Evolutionary conservation across 1,284 basidiomycete species (phyloP).

Genomic region (Coniferiporia sulphurascens): DNA sequence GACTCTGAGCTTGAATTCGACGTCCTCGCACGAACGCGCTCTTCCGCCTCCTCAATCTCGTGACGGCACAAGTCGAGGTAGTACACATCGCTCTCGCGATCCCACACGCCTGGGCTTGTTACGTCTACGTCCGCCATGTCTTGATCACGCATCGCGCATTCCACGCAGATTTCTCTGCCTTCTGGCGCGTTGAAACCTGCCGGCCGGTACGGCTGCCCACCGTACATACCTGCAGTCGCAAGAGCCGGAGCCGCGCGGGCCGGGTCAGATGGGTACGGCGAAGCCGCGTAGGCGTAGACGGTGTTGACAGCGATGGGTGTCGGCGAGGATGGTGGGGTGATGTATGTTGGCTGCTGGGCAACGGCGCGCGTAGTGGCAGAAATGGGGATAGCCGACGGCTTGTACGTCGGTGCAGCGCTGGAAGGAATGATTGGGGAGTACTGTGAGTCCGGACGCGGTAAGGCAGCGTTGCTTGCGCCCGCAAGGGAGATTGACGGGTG

Average conservation of each 20-base stretch:
- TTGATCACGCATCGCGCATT: constrained; percentile 98
- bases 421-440: constrained; percentile 8
- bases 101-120: constrained; percentile 84
- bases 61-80: constrained; percentile 74
- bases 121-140: constrained; percentile 97
- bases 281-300: constrained; percentile 36
- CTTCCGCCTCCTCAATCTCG: constrained; percentile 14
- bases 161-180: constrained; percentile 85
- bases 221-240: not conserved
- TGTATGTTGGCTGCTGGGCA: constrained; percentile 71
- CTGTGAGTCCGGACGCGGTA: constrained; percentile 4
- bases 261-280: constrained; percentile 25
- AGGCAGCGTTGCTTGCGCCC: not conserved
- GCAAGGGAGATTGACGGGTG: constrained; percentile 8
- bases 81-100: constrained; percentile 79
- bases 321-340: constrained; percentile 52
- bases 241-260: constrained; percentile 32
- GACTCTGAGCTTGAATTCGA: constrained; percentile 14
- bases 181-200: constrained; percentile 5
- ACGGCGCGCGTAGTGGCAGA: constrained; percentile 62
- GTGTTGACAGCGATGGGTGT: constrained; percentile 48
- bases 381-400: constrained; percentile 11
- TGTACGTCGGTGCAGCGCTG: constrained; percentile 12
- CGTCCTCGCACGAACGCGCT: constrained; percentile 2
- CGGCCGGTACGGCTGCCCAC: not conserved